These are phyloP conservation scores for Cenococcum geophilum DNA, from an alignment of 495 filamentous ascomycete genomes.

Conservation along the genomic window DNA sequence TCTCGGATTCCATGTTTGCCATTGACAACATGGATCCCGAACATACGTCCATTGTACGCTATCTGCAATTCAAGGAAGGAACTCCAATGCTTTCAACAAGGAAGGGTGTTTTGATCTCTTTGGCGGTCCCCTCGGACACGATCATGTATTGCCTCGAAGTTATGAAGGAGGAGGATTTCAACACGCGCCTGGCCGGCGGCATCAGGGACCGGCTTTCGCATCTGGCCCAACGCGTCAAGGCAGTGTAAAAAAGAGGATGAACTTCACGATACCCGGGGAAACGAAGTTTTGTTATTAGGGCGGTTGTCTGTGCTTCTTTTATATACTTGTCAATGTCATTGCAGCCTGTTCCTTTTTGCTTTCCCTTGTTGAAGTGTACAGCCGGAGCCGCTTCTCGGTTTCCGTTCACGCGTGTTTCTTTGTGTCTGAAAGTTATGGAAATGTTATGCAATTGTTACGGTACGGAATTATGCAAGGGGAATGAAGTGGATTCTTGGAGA, in stretches of 20 bases:
- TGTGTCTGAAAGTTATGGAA: too few relatives aligned
- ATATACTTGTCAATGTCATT: too few relatives aligned
- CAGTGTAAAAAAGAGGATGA: neutral
- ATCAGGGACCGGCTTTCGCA: conserved; percentile 37
- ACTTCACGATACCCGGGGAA: too few relatives aligned
- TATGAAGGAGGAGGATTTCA: conserved; percentile 42
- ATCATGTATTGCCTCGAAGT: conserved; percentile 43
- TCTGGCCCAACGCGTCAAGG: conserved; percentile 4
- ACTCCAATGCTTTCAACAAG: conserved; percentile 37
- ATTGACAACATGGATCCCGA: conserved; percentile 36
- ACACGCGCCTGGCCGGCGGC: conserved; percentile 41
- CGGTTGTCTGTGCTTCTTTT: too few relatives aligned
- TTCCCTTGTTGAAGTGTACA: too few relatives aligned
- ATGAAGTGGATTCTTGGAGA: too few relatives aligned
- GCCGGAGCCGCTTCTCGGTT: too few relatives aligned
- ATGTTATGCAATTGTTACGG: too few relatives aligned
- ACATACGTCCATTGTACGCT: conserved; percentile 38
- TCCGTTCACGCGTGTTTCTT: too few relatives aligned
- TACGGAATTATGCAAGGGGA: too few relatives aligned
- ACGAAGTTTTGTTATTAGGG: too few relatives aligned
- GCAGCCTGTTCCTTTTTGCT: too few relatives aligned
- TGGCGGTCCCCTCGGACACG: conserved; percentile 29
- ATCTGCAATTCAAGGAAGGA: conserved; percentile 39
- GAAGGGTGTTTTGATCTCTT: conserved; percentile 24
- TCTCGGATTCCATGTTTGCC: conserved; percentile 17